Conservation (phyloP, 2,329 filamentous ascomycete genomes). For the Aschersonia sp. region DNA sequence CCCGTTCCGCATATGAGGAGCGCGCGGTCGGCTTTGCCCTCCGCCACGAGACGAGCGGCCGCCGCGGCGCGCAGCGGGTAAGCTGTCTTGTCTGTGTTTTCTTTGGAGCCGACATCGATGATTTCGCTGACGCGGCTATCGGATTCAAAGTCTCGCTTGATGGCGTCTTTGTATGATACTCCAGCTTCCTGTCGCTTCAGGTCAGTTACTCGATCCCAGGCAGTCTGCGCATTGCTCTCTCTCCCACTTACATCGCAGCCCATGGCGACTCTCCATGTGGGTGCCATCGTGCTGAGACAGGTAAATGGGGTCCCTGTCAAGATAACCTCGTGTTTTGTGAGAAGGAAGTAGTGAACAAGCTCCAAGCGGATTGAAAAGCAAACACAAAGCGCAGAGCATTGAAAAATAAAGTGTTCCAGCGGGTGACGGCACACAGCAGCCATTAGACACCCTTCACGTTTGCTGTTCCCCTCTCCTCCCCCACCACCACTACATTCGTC, state of each 20-base stretch:
- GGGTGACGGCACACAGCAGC: too few relatives aligned
- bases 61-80: constrained; percentile 69
- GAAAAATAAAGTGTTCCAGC: too few relatives aligned
- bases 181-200: constrained; percentile 45
- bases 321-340: too few relatives aligned
- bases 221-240: background rate
- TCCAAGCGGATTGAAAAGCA: too few relatives aligned
- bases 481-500: too few relatives aligned
- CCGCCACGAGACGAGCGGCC: constrained; percentile 48
- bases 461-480: too few relatives aligned
- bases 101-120: constrained; percentile 59
- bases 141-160: constrained; percentile 57
- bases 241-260: constrained; percentile 34
- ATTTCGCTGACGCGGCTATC: constrained; percentile 53
- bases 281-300: constrained; percentile 21
- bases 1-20: constrained; percentile 77
- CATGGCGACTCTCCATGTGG: constrained; percentile 36
- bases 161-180: constrained; percentile 61
- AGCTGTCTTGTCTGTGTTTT: constrained; percentile 56
- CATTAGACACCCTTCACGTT: too few relatives aligned
- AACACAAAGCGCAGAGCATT: too few relatives aligned
- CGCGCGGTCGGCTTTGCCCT: constrained; percentile 58
- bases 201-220: too few relatives aligned
- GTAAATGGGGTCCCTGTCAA: too few relatives aligned
- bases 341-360: too few relatives aligned